Evolutionary conservation across 768 basidiomycete species (phyloP).

Genomic region (Gelatoporia subvermispora): DNA sequence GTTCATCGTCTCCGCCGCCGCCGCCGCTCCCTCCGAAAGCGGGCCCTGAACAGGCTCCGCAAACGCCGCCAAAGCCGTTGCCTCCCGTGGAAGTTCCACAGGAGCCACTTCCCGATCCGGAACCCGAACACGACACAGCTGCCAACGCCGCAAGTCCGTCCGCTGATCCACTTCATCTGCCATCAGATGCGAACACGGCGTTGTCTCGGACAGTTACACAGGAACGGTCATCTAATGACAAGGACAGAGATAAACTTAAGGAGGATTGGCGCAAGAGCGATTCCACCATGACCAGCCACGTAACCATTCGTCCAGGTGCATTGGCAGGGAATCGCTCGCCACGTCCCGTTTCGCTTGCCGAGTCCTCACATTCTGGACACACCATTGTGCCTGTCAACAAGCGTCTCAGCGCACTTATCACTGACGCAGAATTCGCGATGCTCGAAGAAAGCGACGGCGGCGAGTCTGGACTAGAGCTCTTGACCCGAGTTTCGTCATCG

Average conservation of each 20-base stretch:
- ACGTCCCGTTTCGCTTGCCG: conserved; percentile 74
- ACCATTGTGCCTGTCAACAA: conserved; percentile 63
- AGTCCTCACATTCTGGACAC: conserved; percentile 68
- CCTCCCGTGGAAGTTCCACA: neutral
- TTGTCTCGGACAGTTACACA: neutral
- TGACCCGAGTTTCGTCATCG: conserved; percentile 5
- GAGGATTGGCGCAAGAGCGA: conserved; percentile 81
- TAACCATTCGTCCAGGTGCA: conserved; percentile 58
- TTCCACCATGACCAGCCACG: conserved; percentile 67
- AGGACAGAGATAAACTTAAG: conserved; percentile 40
- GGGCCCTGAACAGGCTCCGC: neutral
- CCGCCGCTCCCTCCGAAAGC: conserved; percentile 28
- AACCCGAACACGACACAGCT: conserved; percentile 31
- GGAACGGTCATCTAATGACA: conserved; percentile 4
- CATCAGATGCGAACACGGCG: too few relatives aligned
- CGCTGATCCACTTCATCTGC: too few relatives aligned
- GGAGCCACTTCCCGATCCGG: too few relatives aligned
- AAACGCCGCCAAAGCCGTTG: too few relatives aligned
- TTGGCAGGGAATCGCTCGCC: conserved; percentile 38
- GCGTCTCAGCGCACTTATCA: conserved; percentile 62
- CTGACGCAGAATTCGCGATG: conserved; percentile 63
- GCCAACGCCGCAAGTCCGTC: conserved; percentile 31
- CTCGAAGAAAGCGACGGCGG: conserved; percentile 52
- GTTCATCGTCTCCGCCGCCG: conserved; percentile 23
- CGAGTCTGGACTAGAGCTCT: conserved; percentile 13